Evolutionary conservation across 148 eudicot species (phyloP).

Genomic region (Gaultheria prostrata): DNA sequence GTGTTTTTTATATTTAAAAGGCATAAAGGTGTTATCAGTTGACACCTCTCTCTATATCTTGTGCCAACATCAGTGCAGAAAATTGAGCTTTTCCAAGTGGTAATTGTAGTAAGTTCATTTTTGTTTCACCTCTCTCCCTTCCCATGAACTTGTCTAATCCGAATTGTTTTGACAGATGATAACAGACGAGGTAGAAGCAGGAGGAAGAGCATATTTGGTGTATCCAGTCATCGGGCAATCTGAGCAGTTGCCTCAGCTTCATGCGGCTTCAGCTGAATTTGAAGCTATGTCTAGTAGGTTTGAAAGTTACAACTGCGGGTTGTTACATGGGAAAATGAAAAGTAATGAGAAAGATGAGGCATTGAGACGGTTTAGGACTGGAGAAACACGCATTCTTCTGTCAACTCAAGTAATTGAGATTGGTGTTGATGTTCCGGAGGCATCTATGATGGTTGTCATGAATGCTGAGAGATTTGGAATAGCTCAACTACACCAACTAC

Average conservation of each 20-base stretch:
- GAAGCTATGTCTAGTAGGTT: conserved; percentile 58
- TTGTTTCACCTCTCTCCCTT: background rate
- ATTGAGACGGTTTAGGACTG: conserved; percentile 60
- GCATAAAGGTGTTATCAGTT: background rate
- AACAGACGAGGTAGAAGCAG: conserved; percentile 57
- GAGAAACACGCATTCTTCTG: conserved; percentile 75
- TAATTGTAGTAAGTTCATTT: background rate
- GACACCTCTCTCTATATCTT: background rate
- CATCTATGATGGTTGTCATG: conserved; percentile 98
- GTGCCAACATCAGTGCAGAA: background rate
- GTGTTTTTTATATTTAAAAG: background rate
- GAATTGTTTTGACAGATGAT: conserved; percentile 53
- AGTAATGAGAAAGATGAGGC: conserved; percentile 83
- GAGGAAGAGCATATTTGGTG: conserved; percentile 83
- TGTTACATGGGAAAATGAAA: conserved; percentile 85
- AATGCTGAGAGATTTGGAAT: conserved; percentile 96
- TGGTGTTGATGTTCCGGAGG: conserved; percentile 95
- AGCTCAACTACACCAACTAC: conserved; percentile 93
- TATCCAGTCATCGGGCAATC: conserved; percentile 82
- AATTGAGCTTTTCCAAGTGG: background rate
- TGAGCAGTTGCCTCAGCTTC: conserved; percentile 90
- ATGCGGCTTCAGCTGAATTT: conserved; percentile 81
- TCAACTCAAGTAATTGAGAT: conserved; percentile 90
- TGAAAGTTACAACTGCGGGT: conserved; percentile 61
- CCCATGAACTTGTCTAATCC: background rate